A percentile compares a stretch with the other conserved stretches of the same genome.
These are phyloP conservation scores for thale cress (Arabidopsis thaliana) DNA, from an alignment of 345 rosid genomes.

Conservation along the genomic window TAIR10.1 NC_003074.8:10332001-10332500, in stretches of 20 bases:
- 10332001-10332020: conserved; percentile 75
- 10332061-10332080: conserved; percentile 64
- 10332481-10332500: conserved; percentile 82
- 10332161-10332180: conserved; percentile 86
- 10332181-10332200: conserved; percentile 84
- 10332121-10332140: conserved; percentile 92
- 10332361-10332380: conserved; percentile 84
- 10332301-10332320: conserved; percentile 98
- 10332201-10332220: conserved; percentile 61
- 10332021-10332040: conserved; percentile 66
- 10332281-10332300: conserved; percentile 95
- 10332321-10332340: conserved; percentile 85
- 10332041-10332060: conserved; percentile 66
- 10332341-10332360: conserved; percentile 69
- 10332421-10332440: conserved; percentile 31
- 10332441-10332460: conserved; percentile 16
- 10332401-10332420: conserved; percentile 43
- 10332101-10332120: conserved; percentile 90
- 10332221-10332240: conserved; percentile 85
- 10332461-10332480: conserved; percentile 84
- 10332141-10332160: conserved; percentile 89
- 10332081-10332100: conserved; percentile 86
- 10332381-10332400: conserved; percentile 50
- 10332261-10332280: conserved; percentile 77
- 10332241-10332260: conserved; percentile 97